Evolutionary conservation across 805 yeast species (phyloP), one percentile per base, ranked within the genome.

Genomic region (Starmerella geochares): DNA sequence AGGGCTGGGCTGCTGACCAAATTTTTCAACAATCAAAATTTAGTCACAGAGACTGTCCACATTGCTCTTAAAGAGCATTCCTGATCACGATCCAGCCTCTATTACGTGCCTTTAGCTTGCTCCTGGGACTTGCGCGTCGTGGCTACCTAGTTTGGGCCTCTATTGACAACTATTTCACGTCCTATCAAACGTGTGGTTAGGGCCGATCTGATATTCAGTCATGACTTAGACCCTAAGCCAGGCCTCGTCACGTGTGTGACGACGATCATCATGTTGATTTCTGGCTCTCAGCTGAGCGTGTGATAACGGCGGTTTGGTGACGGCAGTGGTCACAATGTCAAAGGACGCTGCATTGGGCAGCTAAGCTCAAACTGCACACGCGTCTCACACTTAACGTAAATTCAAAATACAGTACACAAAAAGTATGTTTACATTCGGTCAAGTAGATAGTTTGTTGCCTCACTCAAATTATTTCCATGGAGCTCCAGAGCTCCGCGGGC

Each of bases 371-470:
- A n/a, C n/a, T n/a, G n/a, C n/a, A n/a, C n/a, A n/a, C n/a, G n/a
- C n/a, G n/a, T n/a, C n/a, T n/a, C n/a, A n/a, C n/a, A n/a, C n/a
- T n/a, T n/a, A n/a, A n/a, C n/a, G n/a, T n/a, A n/a, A n/a, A n/a
- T 27, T 27, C 29, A 42, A 42, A 4, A 16, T 23, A 29, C 28
- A 32, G 20, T 17, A 42, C 28, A 29, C 9, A 31, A 13, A 7
- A 33, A 21, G 29, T 27, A 27, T 27, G 14, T 19, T 46, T 37
- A 51, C 49, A 43, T 47, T 9, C 51, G 49, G 46, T 87, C 96
- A 55, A 87, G 69, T 55, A 88, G 70, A 60, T 72, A 79, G 63
- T 88, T 88, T 1, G 95, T 84, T n/a, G 97, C 96, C 49, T 80
- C 80, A 55, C 81, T 87, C 49, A 87, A 66, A 60, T 83, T 77